Evolutionary conservation across 345 rosid species (phyloP).

Genomic region (Arabidopsis suecica): DNA sequence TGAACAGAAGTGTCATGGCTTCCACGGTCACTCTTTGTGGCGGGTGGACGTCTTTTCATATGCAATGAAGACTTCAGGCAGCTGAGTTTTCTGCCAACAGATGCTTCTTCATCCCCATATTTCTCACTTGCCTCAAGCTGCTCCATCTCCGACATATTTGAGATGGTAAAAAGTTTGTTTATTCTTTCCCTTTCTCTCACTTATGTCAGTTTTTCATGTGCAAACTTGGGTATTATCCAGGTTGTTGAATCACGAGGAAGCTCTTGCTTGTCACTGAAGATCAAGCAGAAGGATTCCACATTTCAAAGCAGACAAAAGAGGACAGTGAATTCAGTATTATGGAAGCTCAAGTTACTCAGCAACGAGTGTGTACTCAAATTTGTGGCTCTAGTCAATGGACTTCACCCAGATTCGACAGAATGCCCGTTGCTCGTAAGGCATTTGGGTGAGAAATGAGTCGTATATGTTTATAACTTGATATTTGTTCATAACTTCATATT

Average conservation of each 20-base stretch:
- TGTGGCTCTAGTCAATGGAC: conserved; percentile 71
- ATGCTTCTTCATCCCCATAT: conserved; percentile 62
- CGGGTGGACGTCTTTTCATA: conserved; percentile 61
- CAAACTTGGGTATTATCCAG: conserved; percentile 48
- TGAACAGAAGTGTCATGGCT: conserved; percentile 74
- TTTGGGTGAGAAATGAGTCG: conserved; percentile 33
- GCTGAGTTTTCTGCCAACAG: conserved; percentile 56
- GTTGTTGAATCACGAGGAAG: conserved; percentile 55
- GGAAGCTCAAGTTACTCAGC: conserved; percentile 80
- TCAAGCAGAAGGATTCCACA: conserved; percentile 48
- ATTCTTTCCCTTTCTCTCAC: conserved; percentile 19
- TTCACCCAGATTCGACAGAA: conserved; percentile 53
- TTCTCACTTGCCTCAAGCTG: conserved; percentile 68
- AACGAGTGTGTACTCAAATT: conserved; percentile 59
- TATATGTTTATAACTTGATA: conserved; percentile 25
- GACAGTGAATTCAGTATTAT: conserved; percentile 42
- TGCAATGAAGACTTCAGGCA: conserved; percentile 78
- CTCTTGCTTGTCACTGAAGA: conserved; percentile 49
- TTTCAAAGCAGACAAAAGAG: conserved; percentile 42
- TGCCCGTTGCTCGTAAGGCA: conserved; percentile 59
- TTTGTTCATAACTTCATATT: conserved; percentile 32
- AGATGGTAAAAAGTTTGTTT: conserved; percentile 61
- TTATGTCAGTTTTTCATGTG: neutral
- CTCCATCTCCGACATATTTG: conserved; percentile 61
- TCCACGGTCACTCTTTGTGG: conserved; percentile 76